Evolutionary conservation across 2,329 filamentous ascomycete genomes (phyloP), one percentile per base, ranked within the genome.

Genomic region (Aspergillus japonicus): DNA sequence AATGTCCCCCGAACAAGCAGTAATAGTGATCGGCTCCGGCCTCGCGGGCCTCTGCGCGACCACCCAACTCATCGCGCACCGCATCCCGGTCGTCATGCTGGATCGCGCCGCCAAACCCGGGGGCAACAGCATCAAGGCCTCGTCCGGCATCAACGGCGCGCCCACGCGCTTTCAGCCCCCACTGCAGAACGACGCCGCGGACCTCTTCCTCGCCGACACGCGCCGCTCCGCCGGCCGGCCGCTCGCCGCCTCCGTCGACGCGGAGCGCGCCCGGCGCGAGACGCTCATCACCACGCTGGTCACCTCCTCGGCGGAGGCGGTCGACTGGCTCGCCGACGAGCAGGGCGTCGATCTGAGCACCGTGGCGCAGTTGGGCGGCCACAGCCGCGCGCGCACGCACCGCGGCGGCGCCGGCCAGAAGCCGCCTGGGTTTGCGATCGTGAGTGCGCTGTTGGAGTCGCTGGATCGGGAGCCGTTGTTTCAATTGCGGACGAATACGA

Each of bases 111-210:
- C 80, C 2, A 87, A 86, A 66, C 84, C 86, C 0, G 86, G 86
- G 39, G 85, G 86, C 2, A 88, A 89, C 67, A 85, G 81, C 66
- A 87, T 89, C 73, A 89, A 89, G 72, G 86, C 86, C 0, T 88
- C 86, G 0, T 88, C 85, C 0, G 86, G 86, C 0, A 89, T 89
- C 71, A 88, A 87, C 64, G 86, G 85, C 6, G 85, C 85, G 0
- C 80, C 80, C 0, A 88, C 86, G 0, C 77, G 76, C 3, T 87
- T 83, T 62, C 87, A 89, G 68, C 70, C 72, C 11, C 5, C 39
- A n/a, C 73, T 68, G 2, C 56, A 68, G 11, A 48, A 39, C 47
- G 77, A 81, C n/a, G 26, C 39, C 5, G 49, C 48, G 48, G 69
- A 73, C 1, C 65, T 73, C 0, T 88, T 87, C 66, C 82, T 80